Percentiles rank a stretch among this genome's conserved stretches.
Conservation (phyloP, 2,329 filamentous ascomycete species). For the Alternaria gaisen region DNA sequence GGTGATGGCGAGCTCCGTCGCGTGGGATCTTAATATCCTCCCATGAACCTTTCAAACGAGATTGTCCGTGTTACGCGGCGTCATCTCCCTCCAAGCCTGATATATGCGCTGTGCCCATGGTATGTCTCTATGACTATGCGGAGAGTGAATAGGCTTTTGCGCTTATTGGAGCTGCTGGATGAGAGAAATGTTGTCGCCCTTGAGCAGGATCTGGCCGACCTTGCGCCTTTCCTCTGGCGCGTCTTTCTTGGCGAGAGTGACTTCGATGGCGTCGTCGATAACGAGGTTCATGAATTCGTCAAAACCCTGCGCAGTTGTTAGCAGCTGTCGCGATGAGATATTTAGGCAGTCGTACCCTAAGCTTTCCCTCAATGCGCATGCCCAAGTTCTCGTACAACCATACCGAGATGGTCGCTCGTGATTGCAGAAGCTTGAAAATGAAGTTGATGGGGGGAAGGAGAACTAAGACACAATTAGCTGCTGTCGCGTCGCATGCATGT, state of each 20-base stretch:
- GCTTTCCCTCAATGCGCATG: constrained; percentile 95
- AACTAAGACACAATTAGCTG: constrained; percentile 54
- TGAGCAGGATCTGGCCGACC: constrained; percentile 84
- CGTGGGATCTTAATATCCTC: constrained; percentile 23
- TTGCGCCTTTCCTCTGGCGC: constrained; percentile 77
- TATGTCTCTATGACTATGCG: constrained; percentile 8
- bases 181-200: constrained; percentile 87
- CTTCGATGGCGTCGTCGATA: constrained; percentile 92
- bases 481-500: constrained; percentile 13
- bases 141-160: neutral
- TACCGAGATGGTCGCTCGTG: constrained; percentile 86
- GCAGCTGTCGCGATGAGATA: constrained; percentile 7
- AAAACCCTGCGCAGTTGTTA: constrained; percentile 73
- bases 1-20: constrained; percentile 68
- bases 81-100: constrained; percentile 1
- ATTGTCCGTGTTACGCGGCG: constrained; percentile 1
- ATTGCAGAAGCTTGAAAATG: constrained; percentile 90
- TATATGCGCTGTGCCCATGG: constrained; percentile 15
- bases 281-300: constrained; percentile 99
- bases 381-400: constrained; percentile 97
- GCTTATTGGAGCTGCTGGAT: constrained; percentile 62
- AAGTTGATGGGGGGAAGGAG: constrained; percentile 83
- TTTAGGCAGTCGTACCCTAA: constrained; percentile 70
- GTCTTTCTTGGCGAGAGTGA: constrained; percentile 84
- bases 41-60: constrained; percentile 9